phyloP scores from a whole-genome alignment of 169 alveolate species.

The Besnoitia besnoiti region DNA sequence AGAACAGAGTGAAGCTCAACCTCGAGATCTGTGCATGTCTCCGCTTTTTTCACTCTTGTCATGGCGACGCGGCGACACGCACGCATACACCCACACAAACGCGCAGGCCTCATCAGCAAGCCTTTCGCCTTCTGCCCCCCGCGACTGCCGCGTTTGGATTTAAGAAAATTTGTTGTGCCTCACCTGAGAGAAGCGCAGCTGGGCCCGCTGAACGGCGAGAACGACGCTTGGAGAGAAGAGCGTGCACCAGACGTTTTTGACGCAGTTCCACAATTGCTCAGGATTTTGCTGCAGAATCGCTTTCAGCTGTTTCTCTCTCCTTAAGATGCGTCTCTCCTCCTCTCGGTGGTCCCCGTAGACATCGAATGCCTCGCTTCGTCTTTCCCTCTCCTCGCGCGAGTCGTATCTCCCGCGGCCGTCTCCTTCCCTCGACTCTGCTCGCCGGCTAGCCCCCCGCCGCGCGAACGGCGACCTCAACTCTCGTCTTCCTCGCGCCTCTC shows the following conservation, averaged over 20 bases:
- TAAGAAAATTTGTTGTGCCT: no score
- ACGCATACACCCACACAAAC: background rate
- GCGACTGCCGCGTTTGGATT: no score
- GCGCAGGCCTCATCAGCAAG: background rate
- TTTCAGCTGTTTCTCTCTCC: background rate
- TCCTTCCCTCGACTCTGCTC: background rate
- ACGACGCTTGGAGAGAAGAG: slow-evolving; percentile 65
- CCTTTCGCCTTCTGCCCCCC: no score
- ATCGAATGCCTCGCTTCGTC: background rate
- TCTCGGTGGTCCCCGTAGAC: background rate
- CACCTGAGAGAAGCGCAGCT: slow-evolving; percentile 49
- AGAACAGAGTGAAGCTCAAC: no score
- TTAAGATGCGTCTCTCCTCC: background rate
- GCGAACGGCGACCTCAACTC: background rate
- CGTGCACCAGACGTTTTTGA: slow-evolving; percentile 50
- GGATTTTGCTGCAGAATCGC: slow-evolving; percentile 46
- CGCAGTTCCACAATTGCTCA: slow-evolving; percentile 17
- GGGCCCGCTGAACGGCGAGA: slow-evolving; percentile 60
- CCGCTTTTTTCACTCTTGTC: no score
- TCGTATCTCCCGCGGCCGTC: background rate
- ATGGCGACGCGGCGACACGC: background rate
- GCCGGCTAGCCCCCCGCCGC: background rate
- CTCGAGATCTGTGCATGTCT: no score
- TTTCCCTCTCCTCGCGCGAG: background rate
- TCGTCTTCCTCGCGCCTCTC: background rate